These are phyloP conservation scores for Eucalyptus caleyi DNA, from an alignment of 345 rosid species.

Conservation along the genomic window DNA sequence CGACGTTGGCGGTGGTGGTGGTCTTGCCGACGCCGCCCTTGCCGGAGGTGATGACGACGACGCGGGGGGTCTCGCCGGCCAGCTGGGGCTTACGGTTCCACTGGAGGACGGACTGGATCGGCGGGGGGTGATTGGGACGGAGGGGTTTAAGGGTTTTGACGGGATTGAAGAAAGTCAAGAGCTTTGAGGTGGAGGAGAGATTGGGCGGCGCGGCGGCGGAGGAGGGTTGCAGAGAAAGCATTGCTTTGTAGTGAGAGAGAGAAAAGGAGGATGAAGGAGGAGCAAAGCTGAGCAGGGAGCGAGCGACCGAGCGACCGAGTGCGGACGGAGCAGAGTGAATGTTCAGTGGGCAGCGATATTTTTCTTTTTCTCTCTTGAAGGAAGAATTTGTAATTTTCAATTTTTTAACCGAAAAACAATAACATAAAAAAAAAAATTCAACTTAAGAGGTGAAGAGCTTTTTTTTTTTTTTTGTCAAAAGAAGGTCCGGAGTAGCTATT, in stretches of 20 bases:
- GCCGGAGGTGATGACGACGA: slow-evolving; percentile 96
- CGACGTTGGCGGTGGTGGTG: slow-evolving; percentile 96
- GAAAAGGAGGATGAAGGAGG: background rate
- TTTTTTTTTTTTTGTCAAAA: too few relatives aligned
- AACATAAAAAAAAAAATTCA: background rate
- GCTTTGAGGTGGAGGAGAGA: background rate
- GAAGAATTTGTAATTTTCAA: background rate
- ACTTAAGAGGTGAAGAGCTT: too few relatives aligned
- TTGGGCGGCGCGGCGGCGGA: background rate
- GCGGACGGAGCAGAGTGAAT: background rate
- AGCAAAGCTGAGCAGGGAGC: background rate
- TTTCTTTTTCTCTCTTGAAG: background rate
- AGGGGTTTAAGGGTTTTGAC: background rate
- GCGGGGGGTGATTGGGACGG: background rate
- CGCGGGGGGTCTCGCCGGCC: slow-evolving; percentile 90
- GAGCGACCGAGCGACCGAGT: background rate
- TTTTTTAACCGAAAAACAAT: background rate
- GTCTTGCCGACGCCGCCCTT: slow-evolving; percentile 99
- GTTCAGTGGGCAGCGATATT: background rate
- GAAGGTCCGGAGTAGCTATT: background rate
- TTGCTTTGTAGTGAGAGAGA: background rate
- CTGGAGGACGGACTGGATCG: slow-evolving; percentile 62
- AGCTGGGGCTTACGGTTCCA: slow-evolving; percentile 86
- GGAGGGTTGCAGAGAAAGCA: background rate
- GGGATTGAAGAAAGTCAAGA: background rate